Evolutionary conservation across 2,329 filamentous ascomycete genomes (phyloP).

Genomic region (Albophoma yamanashiensis): DNA sequence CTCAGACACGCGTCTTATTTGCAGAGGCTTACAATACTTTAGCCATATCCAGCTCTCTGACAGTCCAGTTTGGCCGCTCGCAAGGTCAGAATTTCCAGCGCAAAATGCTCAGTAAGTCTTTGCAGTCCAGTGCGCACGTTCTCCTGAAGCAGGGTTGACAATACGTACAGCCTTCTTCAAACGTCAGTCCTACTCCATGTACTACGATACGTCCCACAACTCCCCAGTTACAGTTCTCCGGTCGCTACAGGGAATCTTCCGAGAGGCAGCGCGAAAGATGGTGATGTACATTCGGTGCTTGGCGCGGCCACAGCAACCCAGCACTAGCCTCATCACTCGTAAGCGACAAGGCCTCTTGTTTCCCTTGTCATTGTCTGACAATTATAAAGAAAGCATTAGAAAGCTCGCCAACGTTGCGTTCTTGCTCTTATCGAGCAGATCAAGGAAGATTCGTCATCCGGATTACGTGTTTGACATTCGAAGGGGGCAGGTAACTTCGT

Average conservation of each 20-base stretch:
- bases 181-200: slow-evolving; percentile 75
- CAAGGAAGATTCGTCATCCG: slow-evolving; percentile 31
- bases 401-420: slow-evolving; percentile 56
- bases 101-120: slow-evolving; percentile 57
- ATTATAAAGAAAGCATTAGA: slow-evolving; percentile 45
- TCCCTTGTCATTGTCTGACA: slow-evolving; percentile 1
- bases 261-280: slow-evolving; percentile 68
- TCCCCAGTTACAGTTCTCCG: slow-evolving; percentile 52
- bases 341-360: slow-evolving; percentile 16
- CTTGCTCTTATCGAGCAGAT: slow-evolving; percentile 48
- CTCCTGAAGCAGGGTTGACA: not conserved
- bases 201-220: slow-evolving; percentile 74
- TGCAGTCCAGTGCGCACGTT: too few species aligned
- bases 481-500: slow-evolving; percentile 51
- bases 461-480: slow-evolving; percentile 49
- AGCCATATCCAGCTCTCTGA: slow-evolving; percentile 58
- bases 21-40: not conserved
- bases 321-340: slow-evolving; percentile 52
- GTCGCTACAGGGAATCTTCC: slow-evolving; percentile 68
- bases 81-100: slow-evolving; percentile 72
- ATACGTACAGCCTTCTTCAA: slow-evolving; percentile 52
- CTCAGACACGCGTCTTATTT: not conserved
- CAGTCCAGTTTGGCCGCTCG: slow-evolving; percentile 60
- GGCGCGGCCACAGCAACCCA: slow-evolving; percentile 42
- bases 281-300: slow-evolving; percentile 53